phyloP scores from a whole-genome alignment of 805 yeast genomes.

The Saccharomycopsis fodiens region DNA sequence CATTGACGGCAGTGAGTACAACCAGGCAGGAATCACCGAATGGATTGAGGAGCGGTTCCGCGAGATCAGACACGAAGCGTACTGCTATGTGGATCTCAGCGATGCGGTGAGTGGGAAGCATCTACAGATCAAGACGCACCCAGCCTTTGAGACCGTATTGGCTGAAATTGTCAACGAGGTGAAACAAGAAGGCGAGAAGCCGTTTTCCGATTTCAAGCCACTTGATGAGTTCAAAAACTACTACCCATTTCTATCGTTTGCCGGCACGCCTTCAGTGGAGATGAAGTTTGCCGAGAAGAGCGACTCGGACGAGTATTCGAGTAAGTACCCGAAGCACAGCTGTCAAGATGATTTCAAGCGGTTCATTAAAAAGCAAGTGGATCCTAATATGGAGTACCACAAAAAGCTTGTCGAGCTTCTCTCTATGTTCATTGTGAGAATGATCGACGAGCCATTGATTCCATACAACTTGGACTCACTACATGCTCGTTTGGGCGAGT shows the following conservation, averaged over 20 bases:
- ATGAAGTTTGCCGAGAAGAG: slow-evolving; percentile 39
- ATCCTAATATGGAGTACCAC: slow-evolving; percentile 50
- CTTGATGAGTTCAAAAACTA: slow-evolving; percentile 50
- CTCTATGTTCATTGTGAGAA: slow-evolving; percentile 43
- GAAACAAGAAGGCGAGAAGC: slow-evolving; percentile 14
- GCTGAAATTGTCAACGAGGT: slow-evolving; percentile 17
- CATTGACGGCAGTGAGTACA: slow-evolving; percentile 76
- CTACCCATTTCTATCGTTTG: slow-evolving; percentile 54
- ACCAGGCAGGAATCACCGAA: slow-evolving; percentile 78
- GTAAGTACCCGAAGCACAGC: slow-evolving; percentile 41
- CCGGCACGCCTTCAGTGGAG: slow-evolving; percentile 66
- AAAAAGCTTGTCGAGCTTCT: slow-evolving; percentile 47
- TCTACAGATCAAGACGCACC: slow-evolving; percentile 55
- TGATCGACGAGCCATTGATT: slow-evolving; percentile 70
- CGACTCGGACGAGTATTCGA: slow-evolving; percentile 13
- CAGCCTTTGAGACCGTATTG: slow-evolving; percentile 42
- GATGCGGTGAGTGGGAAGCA: slow-evolving; percentile 50
- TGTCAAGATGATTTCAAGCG: slow-evolving; percentile 60
- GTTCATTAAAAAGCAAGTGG: slow-evolving; percentile 41
- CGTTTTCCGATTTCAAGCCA: slow-evolving; percentile 21
- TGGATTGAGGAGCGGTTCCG: slow-evolving; percentile 55
- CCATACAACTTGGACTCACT: slow-evolving; percentile 54
- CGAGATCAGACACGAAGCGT: slow-evolving; percentile 50
- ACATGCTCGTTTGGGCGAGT: slow-evolving; percentile 36
- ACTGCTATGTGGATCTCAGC: slow-evolving; percentile 65